Percentiles rank a stretch among this genome's conserved stretches.
Conservation (phyloP, 2,329 filamentous ascomycete genomes). For the Ascochyta fabae region DNA sequence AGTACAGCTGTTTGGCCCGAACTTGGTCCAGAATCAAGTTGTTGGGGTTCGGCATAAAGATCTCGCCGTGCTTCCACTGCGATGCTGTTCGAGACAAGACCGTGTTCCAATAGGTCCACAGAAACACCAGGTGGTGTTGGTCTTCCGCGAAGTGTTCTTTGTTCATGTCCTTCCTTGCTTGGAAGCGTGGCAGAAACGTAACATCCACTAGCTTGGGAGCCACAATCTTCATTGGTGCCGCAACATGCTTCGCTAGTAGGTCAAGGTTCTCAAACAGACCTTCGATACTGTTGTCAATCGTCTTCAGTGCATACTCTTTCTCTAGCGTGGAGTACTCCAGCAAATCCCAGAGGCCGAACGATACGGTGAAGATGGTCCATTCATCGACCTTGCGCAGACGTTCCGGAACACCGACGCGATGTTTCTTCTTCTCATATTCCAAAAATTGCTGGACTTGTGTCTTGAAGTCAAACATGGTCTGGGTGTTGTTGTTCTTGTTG, state of each 20-base stretch:
- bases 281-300: slow-evolving; percentile 43
- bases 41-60: slow-evolving; percentile 45
- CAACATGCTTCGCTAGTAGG: slow-evolving; percentile 36
- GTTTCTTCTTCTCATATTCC: slow-evolving; percentile 32
- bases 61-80: slow-evolving; percentile 39
- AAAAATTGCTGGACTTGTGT: slow-evolving; percentile 48
- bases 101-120: slow-evolving; percentile 47
- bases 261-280: slow-evolving; percentile 45
- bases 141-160: slow-evolving; percentile 37
- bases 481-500: slow-evolving; percentile 22
- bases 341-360: slow-evolving; percentile 48
- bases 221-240: slow-evolving; percentile 35
- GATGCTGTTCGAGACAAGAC: slow-evolving; percentile 37
- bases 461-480: slow-evolving; percentile 43
- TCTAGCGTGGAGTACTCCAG: slow-evolving; percentile 42
- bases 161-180: slow-evolving; percentile 30
- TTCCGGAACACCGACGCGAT: slow-evolving; percentile 24
- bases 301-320: slow-evolving; percentile 34
- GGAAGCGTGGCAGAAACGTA: slow-evolving; percentile 46
- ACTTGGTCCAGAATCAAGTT: slow-evolving; percentile 45
- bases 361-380: slow-evolving; percentile 46
- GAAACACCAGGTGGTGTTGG: slow-evolving; percentile 43
- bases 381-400: slow-evolving; percentile 30
- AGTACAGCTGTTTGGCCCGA: slow-evolving; percentile 42
- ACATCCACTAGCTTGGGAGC: slow-evolving; percentile 44